Base-by-base conservation (phyloP, 2,329 filamentous ascomycete species). In the Trichophyton verrucosum region DNA sequence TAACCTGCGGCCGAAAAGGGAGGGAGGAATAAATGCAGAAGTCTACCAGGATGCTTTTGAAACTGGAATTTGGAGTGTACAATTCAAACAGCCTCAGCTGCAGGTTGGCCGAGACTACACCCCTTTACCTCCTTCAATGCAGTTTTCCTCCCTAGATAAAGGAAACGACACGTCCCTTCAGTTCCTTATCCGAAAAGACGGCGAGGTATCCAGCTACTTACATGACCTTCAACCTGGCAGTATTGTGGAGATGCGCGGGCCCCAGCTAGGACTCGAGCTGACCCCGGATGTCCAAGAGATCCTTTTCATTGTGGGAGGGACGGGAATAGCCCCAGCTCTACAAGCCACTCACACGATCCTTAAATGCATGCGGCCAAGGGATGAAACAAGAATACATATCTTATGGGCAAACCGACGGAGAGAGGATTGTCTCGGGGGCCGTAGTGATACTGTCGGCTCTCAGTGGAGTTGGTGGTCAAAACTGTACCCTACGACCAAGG, bases 101-200 rank as follows among this genome's bases (percentile, higher is more conserved):
- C 91, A 96, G 74, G 95, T 99, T 67, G 89, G 89, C 49, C 79
- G 94, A 64, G 86, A 90, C 61, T 99, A 99, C 74, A 97, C 94
- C 3, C 91, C 92, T 0, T 77, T 99, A 0, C 92, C 90, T 0
- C 81, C 84, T 0, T 1, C 36, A 13, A 68, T 72, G 1, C 57
- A 49, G 33, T 38, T 38, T 9, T 17, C 9, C 17, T 20, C 36
- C 13, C 40, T 20, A 13, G 40, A 38, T 22, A 27, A 71, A 69
- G 3, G 62, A 65, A 42, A 67, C 64, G 65, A 71, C 38, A 75
- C 78, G 46, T 71, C 76, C 1, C 68, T 96, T 60, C 80, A 87
- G 7, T 86, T 97, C 63, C 81, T 95, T 63, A 86, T 97, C 59
- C 84, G 91, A n/a, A 82, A 81, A 62, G 84, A 96, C 66, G 94